Evolutionary conservation across 495 filamentous ascomycete genomes (phyloP).

Genomic region (Daldinia childiae): DNA sequence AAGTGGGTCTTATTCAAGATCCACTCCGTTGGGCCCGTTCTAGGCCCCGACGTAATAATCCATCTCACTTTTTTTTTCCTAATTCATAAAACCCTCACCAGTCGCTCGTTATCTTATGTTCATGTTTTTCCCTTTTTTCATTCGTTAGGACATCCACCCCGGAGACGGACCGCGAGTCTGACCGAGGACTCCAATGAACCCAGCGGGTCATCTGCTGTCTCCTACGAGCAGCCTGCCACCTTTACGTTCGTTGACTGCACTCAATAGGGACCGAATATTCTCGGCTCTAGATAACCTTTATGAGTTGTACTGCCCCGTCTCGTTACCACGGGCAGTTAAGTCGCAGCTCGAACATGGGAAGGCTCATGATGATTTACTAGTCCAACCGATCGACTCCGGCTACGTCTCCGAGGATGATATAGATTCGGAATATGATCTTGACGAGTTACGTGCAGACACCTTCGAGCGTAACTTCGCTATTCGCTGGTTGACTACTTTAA

Average conservation of each 20-base stretch:
- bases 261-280: slow-evolving; percentile 26
- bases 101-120: slow-evolving; percentile 6
- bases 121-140: slow-evolving; percentile 12
- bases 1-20: slow-evolving; percentile 27
- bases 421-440: slow-evolving; percentile 23
- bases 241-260: slow-evolving; percentile 27
- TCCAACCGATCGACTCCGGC: slow-evolving; percentile 37
- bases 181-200: slow-evolving; percentile 37
- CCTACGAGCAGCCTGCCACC: slow-evolving; percentile 46
- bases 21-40: slow-evolving; percentile 17
- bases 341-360: slow-evolving; percentile 34
- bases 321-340: slow-evolving; percentile 33
- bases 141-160: slow-evolving; percentile 2
- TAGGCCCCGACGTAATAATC: slow-evolving; percentile 21
- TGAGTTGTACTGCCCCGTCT: slow-evolving; percentile 40
- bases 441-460: slow-evolving; percentile 59
- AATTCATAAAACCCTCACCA: slow-evolving; percentile 17
- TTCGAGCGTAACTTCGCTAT: slow-evolving; percentile 46
- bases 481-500: slow-evolving; percentile 50
- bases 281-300: slow-evolving; percentile 40
- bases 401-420: slow-evolving; percentile 46
- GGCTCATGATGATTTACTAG: slow-evolving; percentile 13
- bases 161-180: slow-evolving; percentile 25
- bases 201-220: slow-evolving; percentile 41
- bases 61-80: slow-evolving; percentile 19